Conservation (phyloP, 805 yeast species). For the Candida saitoana region DNA sequence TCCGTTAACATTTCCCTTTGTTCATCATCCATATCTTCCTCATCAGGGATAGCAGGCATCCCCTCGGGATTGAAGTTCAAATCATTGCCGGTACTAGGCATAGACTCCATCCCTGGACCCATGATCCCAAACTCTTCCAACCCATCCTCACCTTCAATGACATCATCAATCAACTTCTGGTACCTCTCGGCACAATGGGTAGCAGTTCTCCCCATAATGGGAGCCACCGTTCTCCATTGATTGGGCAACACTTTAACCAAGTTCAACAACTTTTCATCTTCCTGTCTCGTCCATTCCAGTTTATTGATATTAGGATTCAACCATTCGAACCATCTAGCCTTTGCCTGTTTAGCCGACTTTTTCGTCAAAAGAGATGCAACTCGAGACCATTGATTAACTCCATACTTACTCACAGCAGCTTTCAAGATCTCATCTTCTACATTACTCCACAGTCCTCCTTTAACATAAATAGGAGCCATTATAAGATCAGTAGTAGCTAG, state of each 20-base stretch:
- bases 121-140: conserved; percentile 33
- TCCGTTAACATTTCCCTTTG: conserved; percentile 92
- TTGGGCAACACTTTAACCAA: conserved; percentile 75
- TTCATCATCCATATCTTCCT: conserved; percentile 68
- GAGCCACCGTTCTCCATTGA: conserved; percentile 92
- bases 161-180: conserved; percentile 60
- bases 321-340: conserved; percentile 89
- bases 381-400: conserved; percentile 91
- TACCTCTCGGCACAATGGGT: conserved; percentile 83
- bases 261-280: conserved; percentile 67
- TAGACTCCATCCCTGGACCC: conserved; percentile 53
- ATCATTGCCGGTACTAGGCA: conserved; percentile 44
- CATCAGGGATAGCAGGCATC: conserved; percentile 77
- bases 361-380: conserved; percentile 81
- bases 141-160: conserved; percentile 8
- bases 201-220: conserved; percentile 77
- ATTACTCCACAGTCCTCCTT: conserved; percentile 90
- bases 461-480: conserved; percentile 62
- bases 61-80: conserved; percentile 72
- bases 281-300: conserved; percentile 66
- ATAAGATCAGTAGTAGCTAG: too few relatives aligned
- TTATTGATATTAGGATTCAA: conserved; percentile 68
- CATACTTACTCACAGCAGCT: conserved; percentile 91
- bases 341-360: conserved; percentile 88
- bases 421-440: conserved; percentile 79